These are phyloP conservation scores for Cicer bijugum DNA, from an alignment of 306 rosid genomes.

Conservation along the genomic window DNA sequence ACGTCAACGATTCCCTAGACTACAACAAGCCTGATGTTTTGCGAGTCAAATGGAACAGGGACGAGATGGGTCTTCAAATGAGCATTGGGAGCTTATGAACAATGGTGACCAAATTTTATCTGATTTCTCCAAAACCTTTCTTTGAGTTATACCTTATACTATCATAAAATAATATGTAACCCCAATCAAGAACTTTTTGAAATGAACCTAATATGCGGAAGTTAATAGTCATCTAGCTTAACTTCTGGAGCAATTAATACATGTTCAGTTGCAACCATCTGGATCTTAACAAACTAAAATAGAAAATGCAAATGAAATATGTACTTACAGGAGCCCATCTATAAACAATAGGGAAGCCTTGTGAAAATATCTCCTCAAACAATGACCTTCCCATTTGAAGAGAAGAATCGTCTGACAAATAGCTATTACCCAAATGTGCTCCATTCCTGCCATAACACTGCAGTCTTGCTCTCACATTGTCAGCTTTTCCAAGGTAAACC, in stretches of 20 bases:
- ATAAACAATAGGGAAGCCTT: slow-evolving; percentile 65
- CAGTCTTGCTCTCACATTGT: slow-evolving; percentile 71
- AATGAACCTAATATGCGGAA: slow-evolving; percentile 24
- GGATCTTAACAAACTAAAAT: background rate
- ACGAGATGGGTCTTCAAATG: background rate
- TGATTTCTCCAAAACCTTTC: background rate
- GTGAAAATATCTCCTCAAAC: slow-evolving; percentile 64
- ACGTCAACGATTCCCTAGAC: background rate
- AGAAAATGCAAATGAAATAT: slow-evolving; percentile 1
- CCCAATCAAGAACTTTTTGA: background rate
- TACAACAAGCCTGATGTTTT: background rate
- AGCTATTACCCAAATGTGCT: slow-evolving; percentile 64
- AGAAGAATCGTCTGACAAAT: slow-evolving; percentile 27
- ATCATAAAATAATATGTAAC: background rate
- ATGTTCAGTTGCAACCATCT: background rate
- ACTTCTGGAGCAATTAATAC: slow-evolving; percentile 25
- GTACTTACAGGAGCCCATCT: slow-evolving; percentile 93
- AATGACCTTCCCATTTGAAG: slow-evolving; percentile 57
- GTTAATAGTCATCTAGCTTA: slow-evolving; percentile 32
- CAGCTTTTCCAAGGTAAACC: slow-evolving; percentile 81
- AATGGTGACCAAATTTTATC: background rate
- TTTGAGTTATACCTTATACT: background rate
- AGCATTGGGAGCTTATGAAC: background rate
- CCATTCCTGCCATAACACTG: slow-evolving; percentile 80
- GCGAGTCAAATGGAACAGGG: background rate